Percentiles rank a stretch among this genome's conserved stretches.
phyloP scores from a whole-genome alignment of 371 early-diverging fungal species.

The Rhizopus microsporus region DNA sequence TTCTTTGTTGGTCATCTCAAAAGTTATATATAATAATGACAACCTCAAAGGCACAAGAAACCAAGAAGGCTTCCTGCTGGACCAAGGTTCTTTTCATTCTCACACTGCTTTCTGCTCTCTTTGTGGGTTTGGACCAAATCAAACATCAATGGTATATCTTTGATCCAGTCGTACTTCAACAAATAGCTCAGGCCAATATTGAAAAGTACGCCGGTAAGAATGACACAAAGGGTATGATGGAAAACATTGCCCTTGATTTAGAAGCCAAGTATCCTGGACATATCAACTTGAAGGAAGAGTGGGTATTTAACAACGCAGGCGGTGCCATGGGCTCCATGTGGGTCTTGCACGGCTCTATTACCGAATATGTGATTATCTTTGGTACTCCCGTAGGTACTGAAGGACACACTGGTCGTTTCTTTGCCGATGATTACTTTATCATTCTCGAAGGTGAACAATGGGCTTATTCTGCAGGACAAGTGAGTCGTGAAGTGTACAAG shows the following conservation, averaged over 20 bases:
- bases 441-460: conserved; percentile 61
- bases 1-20: neutral
- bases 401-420: conserved; percentile 54
- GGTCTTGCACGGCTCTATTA: conserved; percentile 53
- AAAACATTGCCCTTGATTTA: conserved; percentile 39
- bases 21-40: conserved; percentile 1
- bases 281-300: conserved; percentile 45
- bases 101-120: conserved; percentile 29
- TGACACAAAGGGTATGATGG: conserved; percentile 37
- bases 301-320: conserved; percentile 61
- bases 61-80: conserved; percentile 19
- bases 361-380: conserved; percentile 59
- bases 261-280: conserved; percentile 50
- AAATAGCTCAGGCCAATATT: conserved; percentile 48
- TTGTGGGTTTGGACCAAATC: conserved; percentile 42
- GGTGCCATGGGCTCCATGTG: conserved; percentile 64
- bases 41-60: conserved; percentile 9
- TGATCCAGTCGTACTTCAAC: conserved; percentile 45
- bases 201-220: conserved; percentile 28
- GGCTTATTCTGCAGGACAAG: conserved; percentile 50
- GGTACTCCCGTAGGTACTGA: conserved; percentile 61
- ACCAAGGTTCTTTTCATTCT: conserved; percentile 27
- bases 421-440: conserved; percentile 61
- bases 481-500: conserved; percentile 39
- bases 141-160: conserved; percentile 45